phyloP scores from a whole-genome alignment of 2,329 filamentous ascomycete genomes.

The Harringtonia aguacate region DNA sequence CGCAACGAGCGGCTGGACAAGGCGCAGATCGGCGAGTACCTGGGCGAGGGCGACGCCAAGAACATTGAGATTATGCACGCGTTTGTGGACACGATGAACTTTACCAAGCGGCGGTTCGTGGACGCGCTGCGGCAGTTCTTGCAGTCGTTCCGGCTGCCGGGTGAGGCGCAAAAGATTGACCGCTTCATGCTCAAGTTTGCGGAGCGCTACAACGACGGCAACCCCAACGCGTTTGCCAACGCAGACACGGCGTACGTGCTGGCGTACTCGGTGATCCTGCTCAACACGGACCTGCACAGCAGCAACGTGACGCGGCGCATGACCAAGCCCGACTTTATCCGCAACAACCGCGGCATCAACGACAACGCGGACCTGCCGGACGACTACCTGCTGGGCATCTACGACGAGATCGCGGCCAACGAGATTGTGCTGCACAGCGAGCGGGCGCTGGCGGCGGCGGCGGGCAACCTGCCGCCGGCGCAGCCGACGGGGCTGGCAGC shows the following conservation, averaged over 20 bases:
- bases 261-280: conserved; percentile 89
- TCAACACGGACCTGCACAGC: conserved; percentile 95
- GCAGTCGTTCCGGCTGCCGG: conserved; percentile 87
- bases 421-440: conserved; percentile 95
- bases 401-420: conserved; percentile 80
- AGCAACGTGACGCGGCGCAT: conserved; percentile 74
- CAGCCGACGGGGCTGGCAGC: conserved; percentile 62
- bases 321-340: conserved; percentile 96
- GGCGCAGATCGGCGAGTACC: conserved; percentile 81
- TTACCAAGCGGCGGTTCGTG: conserved; percentile 81
- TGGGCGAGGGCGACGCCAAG: conserved; percentile 85
- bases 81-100: conserved; percentile 94
- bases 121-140: conserved; percentile 85
- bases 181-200: conserved; percentile 99
- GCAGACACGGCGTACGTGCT: conserved; percentile 96
- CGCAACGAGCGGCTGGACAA: conserved; percentile 82
- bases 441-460: conserved; percentile 74
- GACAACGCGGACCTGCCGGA: conserved; percentile 88
- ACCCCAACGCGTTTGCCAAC: conserved; percentile 95
- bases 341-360: conserved; percentile 97
- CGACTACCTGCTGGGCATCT: conserved; percentile 83
- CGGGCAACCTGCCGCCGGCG: conserved; percentile 42
- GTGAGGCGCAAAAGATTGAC: conserved; percentile 98
- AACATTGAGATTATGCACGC: conserved; percentile 98
- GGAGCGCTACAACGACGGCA: conserved; percentile 86